These are phyloP conservation scores for Aegilops speltoides DNA, from an alignment of 176 grass and related monocot genomes.

Conservation along the genomic window DNA sequence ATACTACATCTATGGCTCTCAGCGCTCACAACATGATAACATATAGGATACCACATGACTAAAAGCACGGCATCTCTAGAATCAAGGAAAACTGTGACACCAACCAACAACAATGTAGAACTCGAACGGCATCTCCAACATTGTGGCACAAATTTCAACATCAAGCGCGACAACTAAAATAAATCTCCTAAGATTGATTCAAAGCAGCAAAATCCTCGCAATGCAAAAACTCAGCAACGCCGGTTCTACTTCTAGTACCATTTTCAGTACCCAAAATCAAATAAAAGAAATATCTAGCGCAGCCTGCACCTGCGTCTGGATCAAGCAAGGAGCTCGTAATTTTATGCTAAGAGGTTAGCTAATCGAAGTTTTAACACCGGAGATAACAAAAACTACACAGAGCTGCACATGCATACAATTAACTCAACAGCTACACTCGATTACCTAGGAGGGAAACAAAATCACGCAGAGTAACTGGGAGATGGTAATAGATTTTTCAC, in stretches of 20 bases:
- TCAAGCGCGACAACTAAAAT: neutral
- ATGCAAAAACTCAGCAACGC: neutral
- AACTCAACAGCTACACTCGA: neutral
- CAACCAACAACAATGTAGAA: neutral
- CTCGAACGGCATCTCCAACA: neutral
- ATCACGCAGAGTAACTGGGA: neutral
- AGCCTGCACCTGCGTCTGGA: neutral
- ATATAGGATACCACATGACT: neutral
- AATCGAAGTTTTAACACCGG: neutral
- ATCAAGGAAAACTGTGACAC: neutral
- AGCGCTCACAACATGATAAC: neutral
- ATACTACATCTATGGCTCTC: neutral
- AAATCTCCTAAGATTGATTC: neutral
- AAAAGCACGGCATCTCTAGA: neutral
- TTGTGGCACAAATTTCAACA: neutral
- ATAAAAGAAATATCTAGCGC: neutral
- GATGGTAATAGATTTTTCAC: slow-evolving; percentile 20
- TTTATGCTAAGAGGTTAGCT: slow-evolving; percentile 34
- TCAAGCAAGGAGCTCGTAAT: slow-evolving; percentile 34
- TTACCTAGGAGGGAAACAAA: neutral
- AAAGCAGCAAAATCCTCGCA: neutral
- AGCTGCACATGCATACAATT: neutral
- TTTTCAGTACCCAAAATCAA: neutral
- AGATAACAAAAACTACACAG: neutral
- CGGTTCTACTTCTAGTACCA: neutral